Evolutionary conservation across 2,329 filamentous ascomycete species (phyloP), one percentile per base, ranked within the genome.

Genomic region (Alternaria panax): DNA sequence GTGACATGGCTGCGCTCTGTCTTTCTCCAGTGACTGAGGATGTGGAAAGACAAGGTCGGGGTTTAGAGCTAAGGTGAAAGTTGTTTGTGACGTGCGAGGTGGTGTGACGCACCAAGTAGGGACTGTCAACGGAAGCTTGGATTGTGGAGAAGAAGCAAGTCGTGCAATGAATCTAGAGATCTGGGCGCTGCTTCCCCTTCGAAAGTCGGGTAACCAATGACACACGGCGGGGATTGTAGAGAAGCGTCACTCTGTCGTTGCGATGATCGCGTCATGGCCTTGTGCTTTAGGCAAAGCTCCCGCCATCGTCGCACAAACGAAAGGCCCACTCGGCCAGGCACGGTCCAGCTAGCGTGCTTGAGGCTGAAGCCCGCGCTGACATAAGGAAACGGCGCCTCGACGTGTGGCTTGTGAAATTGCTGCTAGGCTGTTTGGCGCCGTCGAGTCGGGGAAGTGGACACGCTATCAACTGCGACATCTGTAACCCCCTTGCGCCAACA

Each of bases 221-320:
- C 59, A 50, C 34, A 25, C 45, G 24, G 30, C 46, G 52, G 59
- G 47, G 30, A 16, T 34, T 14, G 7, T 14, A 34, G 30, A 34
- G 41, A 45, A 50, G 57, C 54, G 59, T 62, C 54, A 64, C 57
- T 65, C 55, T 66, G 55, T 60, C 61, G 60, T 62, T 48, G 40
- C 56, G 63, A 68, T 72, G 68, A 59, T 69, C 57, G 71, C 72
- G 72, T 75, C 72, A 76, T 76, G 64, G 67, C 61, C 56, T 61
- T 32, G 59, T 57, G 48, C 42, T 52, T 67, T 66, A 57, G 62
- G 69, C 36, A 66, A 72, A 61, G 65, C 60, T 64, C 57, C 59
- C 53, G 59, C 54, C 43, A 48, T 50, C 30, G 12, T 34, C 30
- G 52, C 52, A 45, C 56, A 48, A 25, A 48, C 28, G 30, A 25